Base-by-base conservation (phyloP, 2,329 filamentous ascomycete genomes). In the Aureobasidium sp. region DNA sequence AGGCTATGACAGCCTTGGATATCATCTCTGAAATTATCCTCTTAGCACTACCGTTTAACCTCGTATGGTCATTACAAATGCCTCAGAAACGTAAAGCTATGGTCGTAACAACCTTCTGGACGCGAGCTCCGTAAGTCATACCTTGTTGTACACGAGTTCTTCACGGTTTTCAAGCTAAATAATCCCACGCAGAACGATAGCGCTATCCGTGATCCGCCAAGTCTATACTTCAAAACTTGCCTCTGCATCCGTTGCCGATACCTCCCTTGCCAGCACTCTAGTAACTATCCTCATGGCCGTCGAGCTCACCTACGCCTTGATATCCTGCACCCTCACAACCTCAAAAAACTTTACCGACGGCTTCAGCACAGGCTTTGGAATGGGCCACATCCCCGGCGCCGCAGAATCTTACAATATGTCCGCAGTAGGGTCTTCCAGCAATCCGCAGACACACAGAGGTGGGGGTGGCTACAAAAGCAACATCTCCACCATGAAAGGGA, bases 281-380 rank as follows among this genome's bases (percentile, higher is more conserved):
- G 67, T 72, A 3, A 64, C 70, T 32, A 71, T 77, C 57, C 68
- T 71, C 61, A 72, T 74, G 21, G 70, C 75, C 59, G 68, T 75
- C 44, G 68, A 77, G 42, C 68, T 78, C 29, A 71, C 74, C 36
- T 76, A 72, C 66, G 74, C 74, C 16, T 69, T 78, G 30, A 75
- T 76, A 62, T 68, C 73, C 0, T 73, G 74, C 42, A 78, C 75
- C 0, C 68, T 78, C 14, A 74, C 75, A 4, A 76, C 75, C 29
- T 68, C 76, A 34, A 76, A 75, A 61, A 71, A 73, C 5, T 77
- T 77, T 61, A 73, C 76, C 14, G 70, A 74, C 32, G 70, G 69
- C 51, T 76, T 77, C 68, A 74, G 73, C 62, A 75, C 73, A 16
- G 71, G 75, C n/a, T 76, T 74, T 37, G 71, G 70, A 7, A 65